phyloP scores from a whole-genome alignment of 352 stramenopile genomes.

The Pythium diclinum region DNA sequence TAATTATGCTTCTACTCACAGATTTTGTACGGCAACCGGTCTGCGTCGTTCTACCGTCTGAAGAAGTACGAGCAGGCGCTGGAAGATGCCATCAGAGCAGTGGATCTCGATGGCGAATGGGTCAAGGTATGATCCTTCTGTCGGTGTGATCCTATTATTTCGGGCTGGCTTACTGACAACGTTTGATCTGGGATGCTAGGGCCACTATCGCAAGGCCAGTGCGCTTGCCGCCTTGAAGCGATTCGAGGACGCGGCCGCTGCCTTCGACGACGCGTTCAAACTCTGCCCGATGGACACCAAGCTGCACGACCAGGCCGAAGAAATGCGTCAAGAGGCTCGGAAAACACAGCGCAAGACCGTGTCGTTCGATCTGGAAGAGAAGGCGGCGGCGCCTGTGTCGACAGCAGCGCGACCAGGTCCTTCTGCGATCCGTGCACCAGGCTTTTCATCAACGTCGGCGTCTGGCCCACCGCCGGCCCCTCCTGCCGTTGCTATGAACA shows the following conservation, averaged over 20 bases:
- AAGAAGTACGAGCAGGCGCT: conserved; percentile 69
- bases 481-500: conserved; percentile 15
- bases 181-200: conserved; percentile 28
- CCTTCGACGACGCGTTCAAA: conserved; percentile 66
- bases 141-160: background rate
- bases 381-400: background rate
- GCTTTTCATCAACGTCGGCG: background rate
- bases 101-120: conserved; percentile 67
- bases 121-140: conserved; percentile 47
- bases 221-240: conserved; percentile 62
- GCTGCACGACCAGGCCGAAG: conserved; percentile 55
- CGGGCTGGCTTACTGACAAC: background rate
- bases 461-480: conserved; percentile 11
- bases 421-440: conserved; percentile 14
- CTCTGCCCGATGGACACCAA: conserved; percentile 67
- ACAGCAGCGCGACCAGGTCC: background rate
- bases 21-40: conserved; percentile 84
- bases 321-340: conserved; percentile 40
- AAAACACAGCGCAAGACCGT: conserved; percentile 15
- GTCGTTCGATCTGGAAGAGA: conserved; percentile 19
- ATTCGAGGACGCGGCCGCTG: conserved; percentile 57
- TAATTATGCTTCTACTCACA: conserved; percentile 18
- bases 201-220: conserved; percentile 74
- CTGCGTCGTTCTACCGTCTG: conserved; percentile 66
- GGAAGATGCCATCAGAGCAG: conserved; percentile 55